Evolutionary conservation across 257 asterid genomes (phyloP).

Genomic region (Solanum paucissectum): DNA sequence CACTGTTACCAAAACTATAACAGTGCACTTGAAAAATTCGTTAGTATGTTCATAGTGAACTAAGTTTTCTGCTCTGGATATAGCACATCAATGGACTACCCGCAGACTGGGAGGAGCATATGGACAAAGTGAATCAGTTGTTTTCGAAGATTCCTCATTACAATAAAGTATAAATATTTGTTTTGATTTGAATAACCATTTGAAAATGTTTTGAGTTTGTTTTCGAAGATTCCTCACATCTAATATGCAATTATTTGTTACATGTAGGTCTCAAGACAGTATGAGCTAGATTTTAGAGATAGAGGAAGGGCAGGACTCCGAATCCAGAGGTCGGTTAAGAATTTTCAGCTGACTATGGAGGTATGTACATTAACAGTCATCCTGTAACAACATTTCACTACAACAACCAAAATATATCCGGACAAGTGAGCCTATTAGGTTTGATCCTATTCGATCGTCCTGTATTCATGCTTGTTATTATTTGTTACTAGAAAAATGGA

Average conservation of each 20-base stretch:
- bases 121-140: constrained; percentile 62
- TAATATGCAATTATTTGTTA: neutral
- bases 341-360: constrained; percentile 77
- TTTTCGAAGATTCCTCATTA: constrained; percentile 69
- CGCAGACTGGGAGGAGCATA: constrained; percentile 55
- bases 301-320: constrained; percentile 67
- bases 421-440: neutral
- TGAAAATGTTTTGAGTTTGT: neutral
- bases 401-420: neutral
- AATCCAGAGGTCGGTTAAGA: constrained; percentile 80
- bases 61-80: neutral
- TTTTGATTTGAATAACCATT: neutral
- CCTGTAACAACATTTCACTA: neutral
- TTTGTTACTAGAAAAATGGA: constrained; percentile 46
- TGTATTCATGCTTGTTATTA: neutral
- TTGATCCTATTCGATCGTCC: neutral
- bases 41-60: neutral
- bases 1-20: neutral
- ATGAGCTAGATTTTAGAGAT: constrained; percentile 78
- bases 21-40: neutral
- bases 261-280: constrained; percentile 46
- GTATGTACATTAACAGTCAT: constrained; percentile 11
- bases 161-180: constrained; percentile 39
- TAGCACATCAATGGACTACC: constrained; percentile 83
- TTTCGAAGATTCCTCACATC: neutral